Evolutionary conservation across 108 stramenopile genomes (phyloP), one percentile per base, ranked within the genome.

Genomic region (Cyclostephanos invisitatus): DNA sequence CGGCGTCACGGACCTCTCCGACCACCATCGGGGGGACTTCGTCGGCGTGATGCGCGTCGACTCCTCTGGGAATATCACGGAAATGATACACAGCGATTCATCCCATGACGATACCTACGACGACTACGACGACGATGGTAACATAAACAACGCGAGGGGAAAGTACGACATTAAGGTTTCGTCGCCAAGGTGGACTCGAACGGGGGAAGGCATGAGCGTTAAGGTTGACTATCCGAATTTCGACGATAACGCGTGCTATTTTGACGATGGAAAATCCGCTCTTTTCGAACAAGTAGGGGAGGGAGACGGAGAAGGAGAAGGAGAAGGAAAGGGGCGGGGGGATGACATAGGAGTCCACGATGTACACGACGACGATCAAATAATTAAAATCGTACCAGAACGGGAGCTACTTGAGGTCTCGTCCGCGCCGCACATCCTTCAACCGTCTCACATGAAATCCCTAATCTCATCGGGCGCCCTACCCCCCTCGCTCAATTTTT

Each of bases 401-500:
- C 65, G 61, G 9, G 53, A 29, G 38, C 42, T 50, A 54, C 48
- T 53, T 36, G 73, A 70, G 15, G 28, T 38, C 22, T 55, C 59
- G 6, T 40, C 48, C 17, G 40, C 68, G 14, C 75, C 76, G 14
- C 62, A 38, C 25, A 75, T 83, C 25, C 69, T 83, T 3, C 56
- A 50, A 5, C 46, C 49, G 9, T 44, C 62, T n/a, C 78, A 80
- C 27, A 83, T 83, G 83, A 71, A 72, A 61, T 66, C 74, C 7
- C 74, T 81, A 14, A 73, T 94, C n/a, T 81, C 79, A 32, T 70
- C 63, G 20, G 64, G 75, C n/a, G 89, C 74, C 2, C 55, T 95
- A 11, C 94, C 94, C 6, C 68, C 70, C 40, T 80, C 85, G 0
- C 81, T 93, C 21, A 70, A 81, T 60, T 91, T 84, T 68, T 88